phyloP scores from a whole-genome alignment of 2,329 filamentous ascomycete genomes.

The Pyrenophora graminea region DNA sequence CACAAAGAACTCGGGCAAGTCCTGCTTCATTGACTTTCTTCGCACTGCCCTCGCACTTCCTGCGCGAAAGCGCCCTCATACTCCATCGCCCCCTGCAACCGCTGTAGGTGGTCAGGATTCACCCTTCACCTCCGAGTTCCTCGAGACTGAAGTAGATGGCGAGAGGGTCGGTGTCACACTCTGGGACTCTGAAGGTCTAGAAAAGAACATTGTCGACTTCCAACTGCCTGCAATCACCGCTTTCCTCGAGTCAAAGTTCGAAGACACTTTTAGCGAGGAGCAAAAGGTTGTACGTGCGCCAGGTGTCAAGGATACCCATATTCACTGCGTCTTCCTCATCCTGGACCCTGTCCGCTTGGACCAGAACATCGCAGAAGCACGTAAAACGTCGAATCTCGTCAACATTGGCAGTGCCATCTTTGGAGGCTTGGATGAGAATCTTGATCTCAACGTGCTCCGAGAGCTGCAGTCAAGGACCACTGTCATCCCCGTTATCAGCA shows the following conservation, averaged over 20 bases:
- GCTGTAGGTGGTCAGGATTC: constrained; percentile 51
- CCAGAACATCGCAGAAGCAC: constrained; percentile 70
- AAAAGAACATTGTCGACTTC: constrained; percentile 92
- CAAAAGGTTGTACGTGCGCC: constrained; percentile 96
- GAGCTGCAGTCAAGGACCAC: constrained; percentile 91
- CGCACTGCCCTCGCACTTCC: constrained; percentile 82
- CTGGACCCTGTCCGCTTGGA: constrained; percentile 87
- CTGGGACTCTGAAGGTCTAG: constrained; percentile 94
- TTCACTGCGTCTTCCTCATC: constrained; percentile 91
- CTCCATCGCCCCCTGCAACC: constrained; percentile 50
- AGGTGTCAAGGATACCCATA: constrained; percentile 92
- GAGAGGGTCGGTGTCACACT: constrained; percentile 91
- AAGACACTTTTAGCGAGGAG: constrained; percentile 95
- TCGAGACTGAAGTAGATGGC: constrained; percentile 92
- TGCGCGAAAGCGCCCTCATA: constrained; percentile 69
- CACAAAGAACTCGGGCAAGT: constrained; percentile 86
- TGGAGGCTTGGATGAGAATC: constrained; percentile 79
- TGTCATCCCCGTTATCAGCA: constrained; percentile 92
- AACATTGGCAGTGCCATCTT: constrained; percentile 56
- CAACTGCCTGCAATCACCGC: constrained; percentile 88
- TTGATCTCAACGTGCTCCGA: constrained; percentile 88
- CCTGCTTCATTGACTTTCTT: constrained; percentile 94
- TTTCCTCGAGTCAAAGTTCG: constrained; percentile 97
- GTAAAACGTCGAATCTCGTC: constrained; percentile 58
- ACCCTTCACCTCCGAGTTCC: constrained; percentile 80